Evolutionary conservation across 805 yeast species (phyloP), one percentile per base, ranked within the genome.

Genomic region (Myxozyma geophila): DNA sequence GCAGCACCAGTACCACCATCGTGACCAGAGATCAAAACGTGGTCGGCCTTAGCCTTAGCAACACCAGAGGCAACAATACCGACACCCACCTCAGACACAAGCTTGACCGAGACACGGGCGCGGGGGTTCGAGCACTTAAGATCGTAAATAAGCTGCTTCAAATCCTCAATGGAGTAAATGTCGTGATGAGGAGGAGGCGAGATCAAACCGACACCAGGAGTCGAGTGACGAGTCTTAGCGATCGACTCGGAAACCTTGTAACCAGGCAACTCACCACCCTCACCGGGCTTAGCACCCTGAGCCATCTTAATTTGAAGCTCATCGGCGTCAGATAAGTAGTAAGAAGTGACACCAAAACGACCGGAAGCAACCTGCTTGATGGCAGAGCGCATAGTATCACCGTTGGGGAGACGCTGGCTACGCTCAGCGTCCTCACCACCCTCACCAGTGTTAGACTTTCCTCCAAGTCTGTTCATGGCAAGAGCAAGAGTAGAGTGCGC

Each of bases 1-100:
- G 97, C 93, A 64, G 99, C 99, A 87, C 99, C 99, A 63, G 99
- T 93, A 81, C 99, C 99, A 85, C 99, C 99, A 78, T 93, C 98
- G 74, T 96, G 98, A 73, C 98, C 98, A 65, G 97, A 90, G 69
- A 93, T 90, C 75, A 93, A 83, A 73, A 93, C 89, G 75, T 93
- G 97, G 75, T 95, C 98, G 13, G 98, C 97, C 75, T 95, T 96
- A 19, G 99, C 99, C 80, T 93, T 93, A 65, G 98, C 98, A 36
- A 93, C 99, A 84, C 99, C 99, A 50, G 98, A 91, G 35, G 98
- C 98, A 75, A 95, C 93, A 74, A 95, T 92, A 81, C 99, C 99
- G 59, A 93, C 98, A 80, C 99, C 99, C 64, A 95, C 98, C 79
- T 93, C 99, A 35, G 97, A 90, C 17, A 95, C 99, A 72, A 93